These are phyloP conservation scores for Ilex aquifolium DNA, from an alignment of 257 asterid species.

Conservation along the genomic window DNA sequence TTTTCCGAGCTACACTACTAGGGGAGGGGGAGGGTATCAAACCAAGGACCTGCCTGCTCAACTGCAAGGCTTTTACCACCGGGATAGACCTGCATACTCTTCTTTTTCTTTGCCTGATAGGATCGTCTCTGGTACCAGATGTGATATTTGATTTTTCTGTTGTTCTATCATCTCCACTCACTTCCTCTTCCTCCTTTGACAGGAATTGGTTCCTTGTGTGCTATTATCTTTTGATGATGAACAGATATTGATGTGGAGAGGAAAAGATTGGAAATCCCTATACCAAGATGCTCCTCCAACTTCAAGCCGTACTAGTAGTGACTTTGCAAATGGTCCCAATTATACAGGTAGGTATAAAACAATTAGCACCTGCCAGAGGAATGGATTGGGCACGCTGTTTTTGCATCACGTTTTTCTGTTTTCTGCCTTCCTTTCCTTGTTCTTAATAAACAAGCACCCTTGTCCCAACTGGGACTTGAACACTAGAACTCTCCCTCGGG, in stretches of 20 bases:
- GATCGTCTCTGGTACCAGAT: neutral
- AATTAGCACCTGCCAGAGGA: neutral
- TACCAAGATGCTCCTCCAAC: slow-evolving; percentile 31
- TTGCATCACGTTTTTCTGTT: neutral
- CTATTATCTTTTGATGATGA: slow-evolving; percentile 84
- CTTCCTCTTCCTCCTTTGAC: slow-evolving; percentile 16
- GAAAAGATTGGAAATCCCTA: slow-evolving; percentile 80
- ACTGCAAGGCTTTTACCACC: too few relatives aligned
- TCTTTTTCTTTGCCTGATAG: too few relatives aligned
- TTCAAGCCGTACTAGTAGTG: slow-evolving; percentile 17
- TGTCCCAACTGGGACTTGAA: neutral
- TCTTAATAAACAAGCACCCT: too few relatives aligned
- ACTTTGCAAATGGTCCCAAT: slow-evolving; percentile 19
- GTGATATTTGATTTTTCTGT: neutral
- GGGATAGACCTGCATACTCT: too few relatives aligned
- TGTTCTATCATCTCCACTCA: neutral
- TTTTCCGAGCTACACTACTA: too few relatives aligned
- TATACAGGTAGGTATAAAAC: slow-evolving; percentile 37
- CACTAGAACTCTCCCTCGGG: neutral
- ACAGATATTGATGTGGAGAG: slow-evolving; percentile 93
- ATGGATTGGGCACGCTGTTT: neutral
- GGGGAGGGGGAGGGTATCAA: too few relatives aligned
- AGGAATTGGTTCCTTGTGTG: slow-evolving; percentile 97
- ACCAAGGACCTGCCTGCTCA: too few relatives aligned
- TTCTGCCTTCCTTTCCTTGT: neutral